These are phyloP conservation scores for Trichoderma sp. DNA, from an alignment of 2,329 filamentous ascomycete species.

Conservation along the genomic window DNA sequence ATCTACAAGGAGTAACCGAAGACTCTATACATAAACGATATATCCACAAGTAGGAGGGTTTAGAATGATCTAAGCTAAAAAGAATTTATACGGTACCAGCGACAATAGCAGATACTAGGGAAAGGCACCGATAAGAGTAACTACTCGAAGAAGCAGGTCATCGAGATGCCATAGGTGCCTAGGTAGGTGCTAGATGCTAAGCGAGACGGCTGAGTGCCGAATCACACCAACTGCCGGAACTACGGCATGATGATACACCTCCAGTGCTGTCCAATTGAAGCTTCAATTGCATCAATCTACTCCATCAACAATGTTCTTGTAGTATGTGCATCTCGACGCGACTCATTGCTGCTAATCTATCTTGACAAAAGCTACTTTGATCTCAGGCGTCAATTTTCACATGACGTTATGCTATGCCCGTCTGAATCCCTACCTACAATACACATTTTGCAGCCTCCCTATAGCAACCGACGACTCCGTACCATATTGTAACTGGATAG, in stretches of 20 bases:
- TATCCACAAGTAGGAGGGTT: background rate
- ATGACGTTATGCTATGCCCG: background rate
- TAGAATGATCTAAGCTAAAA: background rate
- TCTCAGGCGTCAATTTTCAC: background rate
- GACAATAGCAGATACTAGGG: too few species aligned
- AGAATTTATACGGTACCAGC: too few species aligned
- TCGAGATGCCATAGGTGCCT: background rate
- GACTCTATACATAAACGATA: background rate
- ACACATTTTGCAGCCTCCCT: background rate
- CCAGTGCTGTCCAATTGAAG: background rate
- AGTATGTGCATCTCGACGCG: background rate
- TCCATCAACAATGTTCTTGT: background rate
- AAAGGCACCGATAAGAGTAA: too few species aligned
- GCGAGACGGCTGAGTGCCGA: too few species aligned
- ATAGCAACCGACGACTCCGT: background rate
- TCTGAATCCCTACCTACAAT: background rate
- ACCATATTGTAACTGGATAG: background rate
- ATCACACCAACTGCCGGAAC: background rate
- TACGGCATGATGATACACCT: background rate
- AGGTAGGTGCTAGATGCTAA: too few species aligned
- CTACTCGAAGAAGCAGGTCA: too few species aligned
- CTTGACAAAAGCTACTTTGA: background rate
- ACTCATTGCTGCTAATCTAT: background rate
- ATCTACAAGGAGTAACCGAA: background rate
- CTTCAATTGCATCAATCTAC: background rate